phyloP scores from a whole-genome alignment of 768 basidiomycete genomes.

The Tylopilus subfusipes region DNA sequence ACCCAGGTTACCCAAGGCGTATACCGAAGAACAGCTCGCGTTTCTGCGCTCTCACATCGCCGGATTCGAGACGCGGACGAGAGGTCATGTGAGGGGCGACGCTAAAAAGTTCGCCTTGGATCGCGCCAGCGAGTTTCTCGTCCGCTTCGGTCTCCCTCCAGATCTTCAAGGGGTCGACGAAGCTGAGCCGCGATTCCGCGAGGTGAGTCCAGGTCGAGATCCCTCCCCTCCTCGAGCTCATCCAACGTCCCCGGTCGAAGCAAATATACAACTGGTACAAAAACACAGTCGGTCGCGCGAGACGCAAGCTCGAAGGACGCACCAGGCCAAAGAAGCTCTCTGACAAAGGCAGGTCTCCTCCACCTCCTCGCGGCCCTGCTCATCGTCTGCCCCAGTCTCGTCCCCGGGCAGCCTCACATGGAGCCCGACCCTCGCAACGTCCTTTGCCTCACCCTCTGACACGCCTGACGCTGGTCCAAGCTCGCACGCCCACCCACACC shows the following conservation, averaged over 20 bases:
- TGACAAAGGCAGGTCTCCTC: slow-evolving; percentile 46
- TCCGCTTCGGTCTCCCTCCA: slow-evolving; percentile 52
- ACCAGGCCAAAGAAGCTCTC: slow-evolving; percentile 48
- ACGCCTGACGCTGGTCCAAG: slow-evolving; percentile 28
- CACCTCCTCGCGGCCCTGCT: not conserved
- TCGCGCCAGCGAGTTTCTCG: slow-evolving; percentile 58
- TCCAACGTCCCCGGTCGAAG: slow-evolving; percentile 28
- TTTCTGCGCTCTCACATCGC: slow-evolving; percentile 51
- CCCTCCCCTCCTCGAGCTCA: not conserved
- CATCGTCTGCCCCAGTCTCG: slow-evolving; percentile 6
- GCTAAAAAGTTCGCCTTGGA: slow-evolving; percentile 68
- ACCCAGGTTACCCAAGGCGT: slow-evolving; percentile 62
- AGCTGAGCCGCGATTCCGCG: slow-evolving; percentile 56
- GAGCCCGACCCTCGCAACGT: slow-evolving; percentile 37
- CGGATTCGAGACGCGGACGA: slow-evolving; percentile 58
- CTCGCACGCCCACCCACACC: slow-evolving; percentile 18
- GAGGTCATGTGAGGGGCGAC: slow-evolving; percentile 60
- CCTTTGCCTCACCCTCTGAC: slow-evolving; percentile 33
- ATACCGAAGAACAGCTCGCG: slow-evolving; percentile 59
- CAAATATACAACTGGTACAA: slow-evolving; percentile 77
- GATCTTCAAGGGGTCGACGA: slow-evolving; percentile 56
- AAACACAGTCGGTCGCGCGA: slow-evolving; percentile 60
- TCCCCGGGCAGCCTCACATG: slow-evolving; percentile 30
- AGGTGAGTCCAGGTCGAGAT: slow-evolving; percentile 37
- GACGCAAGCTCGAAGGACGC: slow-evolving; percentile 55